phyloP scores from a whole-genome alignment of 176 grass and related monocot species.

The Juncus inflexus region DNA sequence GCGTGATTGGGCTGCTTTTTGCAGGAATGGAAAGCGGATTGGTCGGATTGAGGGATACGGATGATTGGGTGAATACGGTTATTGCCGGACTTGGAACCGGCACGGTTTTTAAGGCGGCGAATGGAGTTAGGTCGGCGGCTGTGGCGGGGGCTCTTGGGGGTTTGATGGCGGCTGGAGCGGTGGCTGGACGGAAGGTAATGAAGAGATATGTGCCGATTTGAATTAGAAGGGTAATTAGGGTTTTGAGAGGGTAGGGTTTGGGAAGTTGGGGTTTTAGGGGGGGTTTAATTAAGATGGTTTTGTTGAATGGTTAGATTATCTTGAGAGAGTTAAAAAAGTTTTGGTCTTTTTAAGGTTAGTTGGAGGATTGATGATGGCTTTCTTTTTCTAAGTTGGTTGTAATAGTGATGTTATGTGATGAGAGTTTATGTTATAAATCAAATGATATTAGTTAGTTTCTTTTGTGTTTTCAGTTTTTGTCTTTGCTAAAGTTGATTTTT shows the following conservation, averaged over 20 bases:
- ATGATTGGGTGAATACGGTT: conserved; percentile 72
- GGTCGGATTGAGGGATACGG: conserved; percentile 38
- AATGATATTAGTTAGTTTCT: too few relatives aligned
- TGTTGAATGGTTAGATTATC: too few relatives aligned
- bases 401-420: too few relatives aligned
- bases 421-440: too few relatives aligned
- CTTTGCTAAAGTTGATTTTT: too few relatives aligned
- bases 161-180: conserved; percentile 46
- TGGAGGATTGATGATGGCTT: too few relatives aligned
- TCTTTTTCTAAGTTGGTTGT: too few relatives aligned
- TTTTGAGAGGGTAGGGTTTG: neutral
- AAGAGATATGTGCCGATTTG: conserved; percentile 45
- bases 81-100: conserved; percentile 53
- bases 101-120: conserved; percentile 33
- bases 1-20: conserved; percentile 52
- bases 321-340: too few relatives aligned
- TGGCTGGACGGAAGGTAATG: conserved; percentile 34
- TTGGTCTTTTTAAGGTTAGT: too few relatives aligned
- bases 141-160: conserved; percentile 47
- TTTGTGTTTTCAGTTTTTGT: too few relatives aligned
- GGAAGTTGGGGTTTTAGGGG: too few relatives aligned
- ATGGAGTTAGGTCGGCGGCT: conserved; percentile 43
- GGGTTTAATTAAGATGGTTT: too few relatives aligned
- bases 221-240: conserved; percentile 4
- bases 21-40: conserved; percentile 47